phyloP scores from a whole-genome alignment of 768 basidiomycete genomes.

The Boletus pseudo-olivaceus region DNA sequence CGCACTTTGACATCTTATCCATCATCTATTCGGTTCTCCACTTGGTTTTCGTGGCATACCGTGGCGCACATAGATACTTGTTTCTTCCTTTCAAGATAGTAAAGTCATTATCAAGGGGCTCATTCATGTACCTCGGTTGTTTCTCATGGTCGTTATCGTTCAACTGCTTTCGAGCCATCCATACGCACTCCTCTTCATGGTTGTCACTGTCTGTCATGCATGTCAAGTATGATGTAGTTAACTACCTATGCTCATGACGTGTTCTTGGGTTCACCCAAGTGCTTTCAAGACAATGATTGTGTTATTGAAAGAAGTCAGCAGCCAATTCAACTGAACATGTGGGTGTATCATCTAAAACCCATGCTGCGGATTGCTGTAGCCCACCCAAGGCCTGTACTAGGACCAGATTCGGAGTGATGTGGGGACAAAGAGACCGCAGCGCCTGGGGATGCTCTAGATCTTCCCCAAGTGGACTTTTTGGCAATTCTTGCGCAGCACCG shows the following conservation, averaged over 20 bases:
- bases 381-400: neutral
- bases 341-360: neutral
- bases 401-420: too few species aligned
- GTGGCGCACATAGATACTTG: conserved; percentile 22
- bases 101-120: conserved; percentile 11
- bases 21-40: conserved; percentile 28
- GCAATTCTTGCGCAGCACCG: neutral
- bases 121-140: conserved; percentile 12
- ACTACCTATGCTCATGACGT: neutral
- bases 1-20: conserved; percentile 25
- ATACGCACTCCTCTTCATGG: conserved; percentile 1
- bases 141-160: conserved; percentile 16
- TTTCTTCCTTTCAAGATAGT: neutral
- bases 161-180: neutral
- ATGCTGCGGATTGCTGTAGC: conserved; percentile 11
- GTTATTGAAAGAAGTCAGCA: neutral
- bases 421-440: neutral
- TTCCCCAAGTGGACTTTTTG: neutral
- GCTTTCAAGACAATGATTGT: neutral
- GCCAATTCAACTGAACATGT: neutral
- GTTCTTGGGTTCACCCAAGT: neutral
- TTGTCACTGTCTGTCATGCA: neutral
- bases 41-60: conserved; percentile 20
- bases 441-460: neutral
- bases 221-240: neutral